phyloP scores from a whole-genome alignment of 1,284 basidiomycete genomes.

The Leccinum pseudoinsigne region DNA sequence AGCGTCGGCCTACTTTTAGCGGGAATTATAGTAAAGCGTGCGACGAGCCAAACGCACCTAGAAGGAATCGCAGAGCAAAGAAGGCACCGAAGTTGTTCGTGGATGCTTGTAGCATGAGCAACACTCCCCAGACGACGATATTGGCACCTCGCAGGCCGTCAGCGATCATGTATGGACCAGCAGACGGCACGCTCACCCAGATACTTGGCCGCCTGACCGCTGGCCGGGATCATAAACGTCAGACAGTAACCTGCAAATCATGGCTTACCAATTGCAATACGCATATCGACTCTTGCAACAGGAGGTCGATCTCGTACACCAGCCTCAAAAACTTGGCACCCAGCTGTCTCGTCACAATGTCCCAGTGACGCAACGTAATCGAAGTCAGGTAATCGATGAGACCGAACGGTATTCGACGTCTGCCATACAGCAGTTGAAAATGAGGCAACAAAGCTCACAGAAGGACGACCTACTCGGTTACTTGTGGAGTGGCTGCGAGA shows the following conservation, averaged over 20 bases:
- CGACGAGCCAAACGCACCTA: slow-evolving; percentile 40
- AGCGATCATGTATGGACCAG: not conserved
- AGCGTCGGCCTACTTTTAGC: not conserved
- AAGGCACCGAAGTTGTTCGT: slow-evolving; percentile 58
- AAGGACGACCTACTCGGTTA: slow-evolving; percentile 67
- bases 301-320: slow-evolving; percentile 66
- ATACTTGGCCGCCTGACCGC: slow-evolving; percentile 61
- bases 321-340: slow-evolving; percentile 34
- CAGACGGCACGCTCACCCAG: slow-evolving; percentile 41
- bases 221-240: slow-evolving; percentile 11
- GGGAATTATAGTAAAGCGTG: not conserved
- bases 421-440: slow-evolving; percentile 28
- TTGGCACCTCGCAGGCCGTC: slow-evolving; percentile 45
- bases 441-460: slow-evolving; percentile 5
- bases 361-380: slow-evolving; percentile 82
- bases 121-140: slow-evolving; percentile 59
- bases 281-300: slow-evolving; percentile 50
- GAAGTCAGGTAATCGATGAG: slow-evolving; percentile 78
- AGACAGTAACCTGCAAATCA: slow-evolving; percentile 6
- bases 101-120: slow-evolving; percentile 42
- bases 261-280: slow-evolving; percentile 50
- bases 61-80: slow-evolving; percentile 60
- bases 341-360: too few relatives aligned
- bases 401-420: slow-evolving; percentile 67
- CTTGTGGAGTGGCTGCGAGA: slow-evolving; percentile 78